Percentiles rank a stretch among this genome's conserved stretches.
phyloP scores from a whole-genome alignment of 2,329 filamentous ascomycete genomes.

The Paraphaeosphaeria sporulosa region DNA sequence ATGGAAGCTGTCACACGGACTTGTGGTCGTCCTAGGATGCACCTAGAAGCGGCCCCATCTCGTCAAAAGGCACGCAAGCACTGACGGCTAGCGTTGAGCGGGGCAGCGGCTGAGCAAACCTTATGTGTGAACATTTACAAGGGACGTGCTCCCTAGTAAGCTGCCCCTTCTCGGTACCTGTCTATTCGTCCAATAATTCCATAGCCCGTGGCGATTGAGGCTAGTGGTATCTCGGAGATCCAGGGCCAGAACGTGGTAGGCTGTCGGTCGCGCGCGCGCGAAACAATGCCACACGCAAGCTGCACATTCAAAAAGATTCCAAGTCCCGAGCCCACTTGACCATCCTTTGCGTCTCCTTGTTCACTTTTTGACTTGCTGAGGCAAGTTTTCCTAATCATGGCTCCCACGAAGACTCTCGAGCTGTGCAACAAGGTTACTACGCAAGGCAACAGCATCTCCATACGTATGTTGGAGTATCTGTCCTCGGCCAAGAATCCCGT shows the following conservation, averaged over 20 bases:
- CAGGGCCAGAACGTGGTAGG: conserved; percentile 11
- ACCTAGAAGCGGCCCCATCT: neutral
- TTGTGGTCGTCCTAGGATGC: neutral
- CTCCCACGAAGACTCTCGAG: conserved; percentile 52
- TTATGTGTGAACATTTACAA: neutral
- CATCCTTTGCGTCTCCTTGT: neutral
- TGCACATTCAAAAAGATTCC: neutral
- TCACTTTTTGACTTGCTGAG: conserved; percentile 4
- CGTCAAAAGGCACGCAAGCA: conserved; percentile 4
- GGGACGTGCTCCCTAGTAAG: conserved; percentile 12
- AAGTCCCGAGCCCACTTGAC: neutral
- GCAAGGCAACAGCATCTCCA: conserved; percentile 62
- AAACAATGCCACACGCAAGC: conserved; percentile 4
- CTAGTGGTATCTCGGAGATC: conserved; percentile 5
- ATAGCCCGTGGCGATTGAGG: conserved; percentile 2
- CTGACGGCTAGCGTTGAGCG: neutral
- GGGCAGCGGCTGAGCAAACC: conserved; percentile 11
- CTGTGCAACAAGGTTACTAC: conserved; percentile 67
- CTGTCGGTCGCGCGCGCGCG: neutral
- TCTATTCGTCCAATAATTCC: conserved; percentile 4
- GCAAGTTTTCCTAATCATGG: conserved; percentile 28
- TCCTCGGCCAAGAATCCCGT: conserved; percentile 44
- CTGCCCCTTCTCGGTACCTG: neutral
- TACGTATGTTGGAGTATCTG: conserved; percentile 50
- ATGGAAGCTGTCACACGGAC: conserved; percentile 13